phyloP scores from a whole-genome alignment of 2,329 filamentous ascomycete species.

The Colletotrichum lupini region DNA sequence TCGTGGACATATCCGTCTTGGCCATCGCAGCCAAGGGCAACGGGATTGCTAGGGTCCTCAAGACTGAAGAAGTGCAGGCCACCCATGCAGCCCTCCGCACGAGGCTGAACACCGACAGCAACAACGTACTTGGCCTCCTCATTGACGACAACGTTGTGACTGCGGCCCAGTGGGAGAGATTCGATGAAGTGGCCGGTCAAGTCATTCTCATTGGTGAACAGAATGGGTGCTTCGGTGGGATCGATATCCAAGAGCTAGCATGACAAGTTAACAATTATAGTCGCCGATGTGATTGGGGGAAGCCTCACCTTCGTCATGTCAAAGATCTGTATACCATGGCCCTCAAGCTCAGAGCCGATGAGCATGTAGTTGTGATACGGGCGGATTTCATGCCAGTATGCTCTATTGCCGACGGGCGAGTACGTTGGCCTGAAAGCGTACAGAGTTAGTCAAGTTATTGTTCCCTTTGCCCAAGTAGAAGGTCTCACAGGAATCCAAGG shows the following conservation, averaged over 20 bases:
- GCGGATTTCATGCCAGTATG: slow-evolving; percentile 49
- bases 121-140: slow-evolving; percentile 57
- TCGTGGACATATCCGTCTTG: slow-evolving; percentile 68
- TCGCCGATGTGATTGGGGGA: background rate
- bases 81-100: slow-evolving; percentile 51
- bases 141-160: slow-evolving; percentile 62
- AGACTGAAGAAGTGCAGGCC: slow-evolving; percentile 67
- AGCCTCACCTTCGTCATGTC: slow-evolving; percentile 60
- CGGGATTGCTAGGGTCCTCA: slow-evolving; percentile 61
- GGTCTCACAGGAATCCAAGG: slow-evolving; percentile 51
- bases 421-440: slow-evolving; percentile 22
- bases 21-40: slow-evolving; percentile 60
- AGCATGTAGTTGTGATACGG: slow-evolving; percentile 47
- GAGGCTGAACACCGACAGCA: slow-evolving; percentile 50
- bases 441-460: background rate
- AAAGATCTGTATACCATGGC: slow-evolving; percentile 70
- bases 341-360: slow-evolving; percentile 51
- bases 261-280: background rate
- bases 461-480: background rate
- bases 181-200: slow-evolving; percentile 43
- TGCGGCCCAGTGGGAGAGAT: slow-evolving; percentile 48
- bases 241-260: slow-evolving; percentile 52
- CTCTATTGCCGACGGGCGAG: slow-evolving; percentile 31
- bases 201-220: slow-evolving; percentile 43
- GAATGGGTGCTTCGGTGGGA: slow-evolving; percentile 44